These are phyloP conservation scores for Filosporella fistucella DNA, from an alignment of 495 filamentous ascomycete genomes.

Conservation along the genomic window DNA sequence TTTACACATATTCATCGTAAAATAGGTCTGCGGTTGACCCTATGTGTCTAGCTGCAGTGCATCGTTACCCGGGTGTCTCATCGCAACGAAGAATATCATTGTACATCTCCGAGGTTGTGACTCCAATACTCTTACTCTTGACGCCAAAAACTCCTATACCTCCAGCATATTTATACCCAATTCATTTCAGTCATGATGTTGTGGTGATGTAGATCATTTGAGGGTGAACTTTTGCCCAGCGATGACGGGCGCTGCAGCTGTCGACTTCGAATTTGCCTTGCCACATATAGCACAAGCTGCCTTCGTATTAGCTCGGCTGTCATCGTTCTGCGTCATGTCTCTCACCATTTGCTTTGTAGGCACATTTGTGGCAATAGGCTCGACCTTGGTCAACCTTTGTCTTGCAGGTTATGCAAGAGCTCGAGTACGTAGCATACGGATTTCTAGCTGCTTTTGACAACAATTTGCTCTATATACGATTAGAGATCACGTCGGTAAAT, in stretches of 20 bases:
- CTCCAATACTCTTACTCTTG: no score
- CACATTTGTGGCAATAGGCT: conserved; percentile 61
- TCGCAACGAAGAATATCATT: no score
- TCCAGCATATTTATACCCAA: no score
- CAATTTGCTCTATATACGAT: conserved; percentile 53
- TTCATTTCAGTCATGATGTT: not conserved
- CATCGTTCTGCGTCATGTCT: conserved; percentile 2
- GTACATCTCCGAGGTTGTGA: no score
- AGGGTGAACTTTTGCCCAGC: conserved; percentile 62
- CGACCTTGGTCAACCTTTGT: conserved; percentile 60
- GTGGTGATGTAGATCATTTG: conserved; percentile 35
- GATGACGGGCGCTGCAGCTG: conserved; percentile 47
- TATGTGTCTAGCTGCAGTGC: no score
- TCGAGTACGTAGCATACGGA: conserved; percentile 64
- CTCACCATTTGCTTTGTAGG: conserved; percentile 60
- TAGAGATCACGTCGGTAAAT: conserved; percentile 5
- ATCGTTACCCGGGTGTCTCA: no score
- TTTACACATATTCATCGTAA: no score
- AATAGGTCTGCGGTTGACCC: no score
- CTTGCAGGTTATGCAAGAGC: conserved; percentile 51
- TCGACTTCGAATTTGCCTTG: conserved; percentile 47
- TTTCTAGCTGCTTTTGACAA: conserved; percentile 65
- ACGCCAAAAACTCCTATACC: no score
- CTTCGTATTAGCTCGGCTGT: conserved; percentile 17
- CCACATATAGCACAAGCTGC: conserved; percentile 65